Evolutionary conservation across 148 eudicot species (phyloP).

Genomic region (Rhododendron ferrugineum): DNA sequence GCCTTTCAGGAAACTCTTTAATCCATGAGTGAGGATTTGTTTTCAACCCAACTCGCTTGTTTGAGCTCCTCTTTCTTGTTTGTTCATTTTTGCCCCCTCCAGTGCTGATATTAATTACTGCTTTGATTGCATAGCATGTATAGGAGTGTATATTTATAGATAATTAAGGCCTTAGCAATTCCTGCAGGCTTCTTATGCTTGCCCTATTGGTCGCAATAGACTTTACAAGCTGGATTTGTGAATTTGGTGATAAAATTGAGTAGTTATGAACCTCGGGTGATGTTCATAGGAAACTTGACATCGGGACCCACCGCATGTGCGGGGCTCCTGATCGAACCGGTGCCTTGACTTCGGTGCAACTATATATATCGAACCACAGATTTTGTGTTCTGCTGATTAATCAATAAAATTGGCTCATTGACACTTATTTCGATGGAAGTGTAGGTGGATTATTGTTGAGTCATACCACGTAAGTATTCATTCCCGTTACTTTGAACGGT

Average conservation of each 20-base stretch:
- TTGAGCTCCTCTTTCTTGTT: neutral
- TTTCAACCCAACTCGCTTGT: neutral
- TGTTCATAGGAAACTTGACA: neutral
- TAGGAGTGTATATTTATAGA: neutral
- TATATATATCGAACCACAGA: neutral
- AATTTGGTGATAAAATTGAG: no score
- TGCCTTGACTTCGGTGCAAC: neutral
- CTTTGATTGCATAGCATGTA: neutral
- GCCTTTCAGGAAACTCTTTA: slow-evolving; percentile 84
- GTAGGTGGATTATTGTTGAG: neutral
- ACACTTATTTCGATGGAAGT: neutral
- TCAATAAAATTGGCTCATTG: neutral
- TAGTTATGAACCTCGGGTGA: neutral
- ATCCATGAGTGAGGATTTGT: slow-evolving; percentile 32
- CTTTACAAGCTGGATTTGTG: neutral
- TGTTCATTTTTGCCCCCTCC: neutral
- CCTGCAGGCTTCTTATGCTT: neutral
- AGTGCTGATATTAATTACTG: neutral
- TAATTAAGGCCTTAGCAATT: neutral
- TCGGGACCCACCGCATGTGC: neutral
- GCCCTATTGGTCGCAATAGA: neutral
- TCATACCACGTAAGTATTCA: no score
- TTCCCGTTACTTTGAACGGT: no score
- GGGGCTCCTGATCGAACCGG: neutral
- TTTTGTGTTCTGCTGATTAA: neutral